phyloP scores from a whole-genome alignment of 176 grass and related monocot species.

The Typha latifolia region DNA sequence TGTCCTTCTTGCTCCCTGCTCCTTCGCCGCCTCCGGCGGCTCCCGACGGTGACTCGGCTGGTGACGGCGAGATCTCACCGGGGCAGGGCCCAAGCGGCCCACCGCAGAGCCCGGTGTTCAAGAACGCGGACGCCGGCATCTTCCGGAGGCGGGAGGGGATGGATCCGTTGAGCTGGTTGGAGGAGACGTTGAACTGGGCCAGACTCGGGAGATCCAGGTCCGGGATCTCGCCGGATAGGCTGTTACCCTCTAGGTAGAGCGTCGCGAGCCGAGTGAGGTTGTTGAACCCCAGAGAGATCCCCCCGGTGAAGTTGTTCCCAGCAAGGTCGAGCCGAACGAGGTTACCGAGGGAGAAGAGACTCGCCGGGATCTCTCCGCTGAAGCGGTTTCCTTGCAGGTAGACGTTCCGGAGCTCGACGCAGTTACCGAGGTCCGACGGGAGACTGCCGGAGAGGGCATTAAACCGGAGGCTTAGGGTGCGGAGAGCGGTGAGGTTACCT shows the following conservation, averaged over 20 bases:
- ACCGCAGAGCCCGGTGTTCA: conserved; percentile 62
- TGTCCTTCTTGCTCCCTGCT: conserved; percentile 26
- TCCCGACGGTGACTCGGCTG: conserved; percentile 21
- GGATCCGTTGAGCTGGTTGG: conserved; percentile 80
- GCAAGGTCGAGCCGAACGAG: conserved; percentile 78
- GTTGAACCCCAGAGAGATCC: conserved; percentile 61
- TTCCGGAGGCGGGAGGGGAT: conserved; percentile 69
- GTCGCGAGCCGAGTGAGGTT: conserved; percentile 67
- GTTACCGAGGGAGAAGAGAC: conserved; percentile 52
- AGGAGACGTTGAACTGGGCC: conserved; percentile 93
- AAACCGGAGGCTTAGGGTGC: conserved; percentile 81
- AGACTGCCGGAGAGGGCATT: conserved; percentile 61
- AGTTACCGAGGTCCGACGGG: conserved; percentile 49
- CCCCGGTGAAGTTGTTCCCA: conserved; percentile 60
- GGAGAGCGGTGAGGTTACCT: conserved; percentile 74
- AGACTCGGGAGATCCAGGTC: conserved; percentile 55
- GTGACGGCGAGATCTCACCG: conserved; percentile 42
- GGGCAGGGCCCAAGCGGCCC: conserved; percentile 70
- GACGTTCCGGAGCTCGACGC: conserved; percentile 70
- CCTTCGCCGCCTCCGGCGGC: conserved; percentile 6
- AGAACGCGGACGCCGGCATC: conserved; percentile 61
- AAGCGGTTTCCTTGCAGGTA: conserved; percentile 79
- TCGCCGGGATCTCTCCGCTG: conserved; percentile 57
- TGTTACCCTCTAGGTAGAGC: conserved; percentile 60
- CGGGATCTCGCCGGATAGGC: conserved; percentile 71